These are phyloP conservation scores for Silene latifolia DNA, from an alignment of 148 eudicot genomes.

Conservation along the genomic window DNA sequence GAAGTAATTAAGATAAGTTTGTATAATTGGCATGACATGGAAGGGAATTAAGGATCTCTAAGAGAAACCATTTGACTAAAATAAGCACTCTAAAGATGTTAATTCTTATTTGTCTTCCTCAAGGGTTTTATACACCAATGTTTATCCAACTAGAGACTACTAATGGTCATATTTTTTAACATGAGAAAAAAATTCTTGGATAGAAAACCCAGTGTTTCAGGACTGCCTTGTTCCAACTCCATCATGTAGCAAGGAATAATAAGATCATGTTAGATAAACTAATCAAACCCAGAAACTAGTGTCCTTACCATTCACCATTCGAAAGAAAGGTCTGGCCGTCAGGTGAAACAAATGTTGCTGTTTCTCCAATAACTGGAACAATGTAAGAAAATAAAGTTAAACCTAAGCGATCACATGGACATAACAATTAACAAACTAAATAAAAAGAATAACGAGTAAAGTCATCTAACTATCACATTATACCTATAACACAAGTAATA, in stretches of 20 bases:
- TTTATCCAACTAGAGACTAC: background rate
- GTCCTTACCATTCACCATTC: slow-evolving; percentile 87
- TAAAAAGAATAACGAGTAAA: background rate
- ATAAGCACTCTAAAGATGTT: background rate
- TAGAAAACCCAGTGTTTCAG: background rate
- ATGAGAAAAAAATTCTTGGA: background rate
- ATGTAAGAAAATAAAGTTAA: background rate
- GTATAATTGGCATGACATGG: too few species aligned
- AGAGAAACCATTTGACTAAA: too few species aligned
- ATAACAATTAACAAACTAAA: background rate
- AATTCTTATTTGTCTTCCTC: background rate
- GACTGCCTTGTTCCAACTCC: background rate
- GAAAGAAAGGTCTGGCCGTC: slow-evolving; percentile 56
- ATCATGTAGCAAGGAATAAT: background rate
- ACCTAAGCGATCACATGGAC: background rate
- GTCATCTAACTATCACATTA: slow-evolving; percentile 5
- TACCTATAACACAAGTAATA: slow-evolving; percentile 92
- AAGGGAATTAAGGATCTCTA: too few species aligned
- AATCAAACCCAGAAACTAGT: background rate
- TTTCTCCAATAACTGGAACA: slow-evolving; percentile 86
- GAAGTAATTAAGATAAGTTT: background rate
- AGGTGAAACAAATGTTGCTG: slow-evolving; percentile 67
- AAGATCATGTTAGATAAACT: background rate
- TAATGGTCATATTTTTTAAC: background rate
- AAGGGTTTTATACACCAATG: background rate